These are phyloP conservation scores for Fusarium tuaranense DNA, from an alignment of 2,329 filamentous ascomycete species.

Conservation along the genomic window DNA sequence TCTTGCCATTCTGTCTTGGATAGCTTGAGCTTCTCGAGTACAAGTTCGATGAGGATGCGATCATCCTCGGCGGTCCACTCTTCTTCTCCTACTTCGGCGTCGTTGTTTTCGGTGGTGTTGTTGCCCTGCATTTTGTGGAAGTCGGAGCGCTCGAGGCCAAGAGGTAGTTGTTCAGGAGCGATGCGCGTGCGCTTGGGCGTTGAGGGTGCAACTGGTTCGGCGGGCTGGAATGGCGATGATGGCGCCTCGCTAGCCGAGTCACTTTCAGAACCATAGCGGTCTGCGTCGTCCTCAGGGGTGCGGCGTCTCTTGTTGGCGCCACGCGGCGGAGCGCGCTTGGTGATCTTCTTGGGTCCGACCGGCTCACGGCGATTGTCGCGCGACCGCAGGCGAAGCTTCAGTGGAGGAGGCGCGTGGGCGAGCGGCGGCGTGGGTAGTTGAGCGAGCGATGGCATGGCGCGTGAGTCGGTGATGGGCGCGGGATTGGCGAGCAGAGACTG, in stretches of 20 bases:
- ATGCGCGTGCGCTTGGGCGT: conserved; percentile 72
- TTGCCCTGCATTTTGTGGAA: conserved; percentile 60
- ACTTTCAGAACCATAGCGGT: conserved; percentile 53
- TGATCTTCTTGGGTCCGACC: conserved; percentile 58
- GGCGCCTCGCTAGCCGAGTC: conserved; percentile 51
- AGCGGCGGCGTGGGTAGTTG: conserved; percentile 69
- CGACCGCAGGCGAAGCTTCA: conserved; percentile 68
- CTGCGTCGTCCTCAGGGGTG: conserved; percentile 58
- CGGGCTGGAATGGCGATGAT: conserved; percentile 14
- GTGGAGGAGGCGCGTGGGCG: conserved; percentile 60
- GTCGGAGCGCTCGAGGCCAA: conserved; percentile 69
- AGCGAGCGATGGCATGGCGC: conserved; percentile 35
- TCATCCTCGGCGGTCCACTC: conserved; percentile 74
- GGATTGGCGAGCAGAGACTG: conserved; percentile 66
- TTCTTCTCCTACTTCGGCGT: conserved; percentile 59
- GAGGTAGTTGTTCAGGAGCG: conserved; percentile 69
- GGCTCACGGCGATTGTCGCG: conserved; percentile 51
- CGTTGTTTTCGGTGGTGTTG: conserved; percentile 45
- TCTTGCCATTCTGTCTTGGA: conserved; percentile 76
- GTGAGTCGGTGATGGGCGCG: conserved; percentile 53
- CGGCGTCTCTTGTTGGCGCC: conserved; percentile 67
- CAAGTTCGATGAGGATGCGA: conserved; percentile 73
- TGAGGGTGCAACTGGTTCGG: conserved; percentile 51
- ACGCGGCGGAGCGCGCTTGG: conserved; percentile 62
- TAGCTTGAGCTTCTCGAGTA: conserved; percentile 74